A percentile compares a stretch with the other conserved stretches of the same genome.
These are phyloP conservation scores for Yamagishiella unicocca DNA, from an alignment of 139 green algal genomes.

Conservation along the genomic window DNA sequence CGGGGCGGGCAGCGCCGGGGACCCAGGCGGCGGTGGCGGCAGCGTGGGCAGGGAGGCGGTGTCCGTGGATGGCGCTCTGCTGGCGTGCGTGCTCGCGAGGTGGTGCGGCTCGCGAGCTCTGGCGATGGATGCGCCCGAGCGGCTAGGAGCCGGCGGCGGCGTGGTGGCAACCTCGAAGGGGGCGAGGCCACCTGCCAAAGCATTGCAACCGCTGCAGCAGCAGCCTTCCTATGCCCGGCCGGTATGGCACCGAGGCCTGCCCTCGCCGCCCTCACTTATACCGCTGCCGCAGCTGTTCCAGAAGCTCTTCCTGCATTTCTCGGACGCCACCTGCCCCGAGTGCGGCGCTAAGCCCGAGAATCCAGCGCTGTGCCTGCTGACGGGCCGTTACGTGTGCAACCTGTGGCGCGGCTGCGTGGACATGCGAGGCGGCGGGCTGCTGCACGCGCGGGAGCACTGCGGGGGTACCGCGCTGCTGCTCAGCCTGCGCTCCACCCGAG, in stretches of 20 bases:
- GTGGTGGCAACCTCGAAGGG: neutral
- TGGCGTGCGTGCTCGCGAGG: neutral
- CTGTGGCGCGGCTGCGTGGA: slow-evolving; percentile 46
- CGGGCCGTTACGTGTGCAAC: slow-evolving; percentile 49
- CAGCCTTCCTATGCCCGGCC: no score
- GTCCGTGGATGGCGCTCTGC: neutral
- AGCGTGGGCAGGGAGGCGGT: no score
- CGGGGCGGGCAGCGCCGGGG: no score
- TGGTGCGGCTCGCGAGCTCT: slow-evolving; percentile 21
- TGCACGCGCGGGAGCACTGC: slow-evolving; percentile 47
- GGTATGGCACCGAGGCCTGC: neutral
- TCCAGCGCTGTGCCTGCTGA: slow-evolving; percentile 53
- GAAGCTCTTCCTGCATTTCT: slow-evolving; percentile 17
- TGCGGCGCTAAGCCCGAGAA: slow-evolving; percentile 27
- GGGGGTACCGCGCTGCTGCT: slow-evolving; percentile 49
- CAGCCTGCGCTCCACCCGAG: slow-evolving; percentile 45
- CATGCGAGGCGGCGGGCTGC: slow-evolving; percentile 35
- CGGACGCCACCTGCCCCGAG: slow-evolving; percentile 30
- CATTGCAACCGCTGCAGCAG: no score
- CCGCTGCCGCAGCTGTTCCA: slow-evolving; percentile 53
- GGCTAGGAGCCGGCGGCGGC: neutral
- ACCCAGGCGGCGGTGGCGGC: neutral
- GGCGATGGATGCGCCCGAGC: neutral
- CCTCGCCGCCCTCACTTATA: slow-evolving; percentile 38
- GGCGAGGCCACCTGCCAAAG: no score